Evolutionary conservation across 2,329 filamentous ascomycete species (phyloP).

Genomic region (Parastagonospora avenae): DNA sequence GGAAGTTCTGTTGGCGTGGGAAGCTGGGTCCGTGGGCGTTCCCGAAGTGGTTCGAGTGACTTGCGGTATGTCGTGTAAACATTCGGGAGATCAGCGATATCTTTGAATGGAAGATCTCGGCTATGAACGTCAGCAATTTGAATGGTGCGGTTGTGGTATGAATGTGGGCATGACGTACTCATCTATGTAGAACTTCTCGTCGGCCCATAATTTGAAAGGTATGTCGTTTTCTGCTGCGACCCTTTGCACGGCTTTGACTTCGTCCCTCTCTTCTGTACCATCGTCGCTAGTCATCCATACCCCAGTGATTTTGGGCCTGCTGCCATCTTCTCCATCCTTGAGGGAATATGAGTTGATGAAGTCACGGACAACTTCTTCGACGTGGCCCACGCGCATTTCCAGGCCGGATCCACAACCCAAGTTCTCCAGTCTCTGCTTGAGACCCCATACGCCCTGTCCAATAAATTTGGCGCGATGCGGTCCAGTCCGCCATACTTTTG

Average conservation of each 20-base stretch:
- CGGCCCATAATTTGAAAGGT: slow-evolving; percentile 69
- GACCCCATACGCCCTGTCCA: slow-evolving; percentile 73
- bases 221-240: slow-evolving; percentile 60
- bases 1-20: slow-evolving; percentile 64
- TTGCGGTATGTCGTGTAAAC: slow-evolving; percentile 79
- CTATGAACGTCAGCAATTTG: slow-evolving; percentile 49
- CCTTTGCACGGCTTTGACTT: slow-evolving; percentile 62
- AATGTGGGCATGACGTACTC: slow-evolving; percentile 61
- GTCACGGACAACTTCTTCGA: slow-evolving; percentile 63
- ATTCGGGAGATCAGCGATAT: slow-evolving; percentile 68
- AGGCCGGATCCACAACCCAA: slow-evolving; percentile 63
- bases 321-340: slow-evolving; percentile 8
- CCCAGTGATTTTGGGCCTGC: slow-evolving; percentile 59
- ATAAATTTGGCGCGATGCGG: slow-evolving; percentile 74
- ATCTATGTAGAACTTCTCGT: slow-evolving; percentile 80
- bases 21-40: slow-evolving; percentile 64
- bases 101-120: slow-evolving; percentile 66
- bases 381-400: slow-evolving; percentile 66
- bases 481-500: slow-evolving; percentile 74
- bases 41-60: slow-evolving; percentile 70
- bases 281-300: slow-evolving; percentile 79
- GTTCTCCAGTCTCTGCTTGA: slow-evolving; percentile 66
- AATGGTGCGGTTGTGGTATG: not conserved
- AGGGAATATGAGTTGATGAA: slow-evolving; percentile 57
- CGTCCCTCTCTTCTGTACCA: slow-evolving; percentile 69